A percentile compares a stretch with the other conserved stretches of the same genome.
Conservation (phyloP, 1,139 yeast genomes). For the Blastobotrys indianensis region DNA sequence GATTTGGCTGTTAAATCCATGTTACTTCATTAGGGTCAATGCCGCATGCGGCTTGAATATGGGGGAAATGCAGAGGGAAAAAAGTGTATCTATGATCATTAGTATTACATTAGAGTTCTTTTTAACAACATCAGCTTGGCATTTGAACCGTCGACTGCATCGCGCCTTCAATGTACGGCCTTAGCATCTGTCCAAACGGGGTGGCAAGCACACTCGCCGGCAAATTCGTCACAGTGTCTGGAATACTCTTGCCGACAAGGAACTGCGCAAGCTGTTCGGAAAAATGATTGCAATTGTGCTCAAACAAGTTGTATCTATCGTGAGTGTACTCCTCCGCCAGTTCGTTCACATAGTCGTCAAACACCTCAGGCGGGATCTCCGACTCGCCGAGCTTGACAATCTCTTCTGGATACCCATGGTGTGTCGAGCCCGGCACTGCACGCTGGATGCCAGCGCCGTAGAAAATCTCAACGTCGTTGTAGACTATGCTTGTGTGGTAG, state of each 20-base stretch:
- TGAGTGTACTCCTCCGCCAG: slow-evolving; percentile 45
- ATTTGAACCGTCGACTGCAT: slow-evolving; percentile 10
- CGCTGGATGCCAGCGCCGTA: slow-evolving; percentile 56
- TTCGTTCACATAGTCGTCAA: slow-evolving; percentile 49
- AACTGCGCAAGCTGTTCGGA: slow-evolving; percentile 54
- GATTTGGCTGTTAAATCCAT: too few species aligned
- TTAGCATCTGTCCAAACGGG: slow-evolving; percentile 52
- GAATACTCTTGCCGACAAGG: slow-evolving; percentile 51
- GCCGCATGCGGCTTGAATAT: too few species aligned
- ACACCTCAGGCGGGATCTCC: slow-evolving; percentile 45
- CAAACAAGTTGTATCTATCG: slow-evolving; percentile 50
- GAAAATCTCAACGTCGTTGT: slow-evolving; percentile 50
- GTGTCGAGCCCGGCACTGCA: slow-evolving; percentile 47
- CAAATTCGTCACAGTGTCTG: slow-evolving; percentile 42
- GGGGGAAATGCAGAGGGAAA: too few species aligned
- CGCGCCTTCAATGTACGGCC: slow-evolving; percentile 32
- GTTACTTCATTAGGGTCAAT: too few species aligned
- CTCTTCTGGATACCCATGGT: slow-evolving; percentile 54
- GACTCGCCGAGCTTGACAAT: slow-evolving; percentile 53
- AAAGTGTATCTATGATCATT: too few species aligned
- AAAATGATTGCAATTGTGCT: slow-evolving; percentile 67
- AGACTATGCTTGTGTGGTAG: slow-evolving; percentile 62
- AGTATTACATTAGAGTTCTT: too few species aligned
- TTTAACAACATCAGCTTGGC: neutral
- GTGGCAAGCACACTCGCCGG: slow-evolving; percentile 55